Percentiles rank a stretch among this genome's conserved stretches.
Evolutionary conservation across 176 grass and related monocot genomes (phyloP).

Genomic region (Carex myosuroides): DNA sequence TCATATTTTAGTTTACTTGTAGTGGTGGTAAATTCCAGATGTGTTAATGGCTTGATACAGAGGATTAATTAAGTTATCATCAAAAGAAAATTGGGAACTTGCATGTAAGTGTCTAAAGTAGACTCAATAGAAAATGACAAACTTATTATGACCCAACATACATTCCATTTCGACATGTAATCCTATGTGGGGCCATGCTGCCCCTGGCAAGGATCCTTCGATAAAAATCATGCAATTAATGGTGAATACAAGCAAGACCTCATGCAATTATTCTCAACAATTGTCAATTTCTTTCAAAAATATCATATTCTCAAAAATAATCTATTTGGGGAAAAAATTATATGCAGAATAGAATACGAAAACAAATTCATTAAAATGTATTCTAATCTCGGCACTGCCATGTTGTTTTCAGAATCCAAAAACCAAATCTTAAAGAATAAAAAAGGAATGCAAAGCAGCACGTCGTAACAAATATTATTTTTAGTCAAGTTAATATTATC

Average conservation of each 20-base stretch:
- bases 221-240: neutral
- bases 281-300: too few species aligned
- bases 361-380: too few species aligned
- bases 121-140: neutral
- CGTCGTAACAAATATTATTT: too few species aligned
- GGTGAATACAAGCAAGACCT: neutral
- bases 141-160: neutral
- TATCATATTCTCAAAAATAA: too few species aligned
- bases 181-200: neutral
- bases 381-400: too few species aligned
- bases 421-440: too few species aligned
- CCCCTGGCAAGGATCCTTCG: neutral
- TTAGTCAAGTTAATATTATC: too few species aligned
- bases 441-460: too few species aligned
- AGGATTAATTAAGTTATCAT: neutral
- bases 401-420: too few species aligned
- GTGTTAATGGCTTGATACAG: neutral
- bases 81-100: neutral
- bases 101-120: neutral
- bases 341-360: too few species aligned
- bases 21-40: neutral
- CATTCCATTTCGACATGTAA: neutral
- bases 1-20: neutral
- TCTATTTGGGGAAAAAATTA: too few species aligned
- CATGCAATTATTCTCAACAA: too few species aligned